Evolutionary conservation across 2,329 filamentous ascomycete genomes (phyloP), one percentile per base, ranked within the genome.

Genomic region (Diaporthe destruens): DNA sequence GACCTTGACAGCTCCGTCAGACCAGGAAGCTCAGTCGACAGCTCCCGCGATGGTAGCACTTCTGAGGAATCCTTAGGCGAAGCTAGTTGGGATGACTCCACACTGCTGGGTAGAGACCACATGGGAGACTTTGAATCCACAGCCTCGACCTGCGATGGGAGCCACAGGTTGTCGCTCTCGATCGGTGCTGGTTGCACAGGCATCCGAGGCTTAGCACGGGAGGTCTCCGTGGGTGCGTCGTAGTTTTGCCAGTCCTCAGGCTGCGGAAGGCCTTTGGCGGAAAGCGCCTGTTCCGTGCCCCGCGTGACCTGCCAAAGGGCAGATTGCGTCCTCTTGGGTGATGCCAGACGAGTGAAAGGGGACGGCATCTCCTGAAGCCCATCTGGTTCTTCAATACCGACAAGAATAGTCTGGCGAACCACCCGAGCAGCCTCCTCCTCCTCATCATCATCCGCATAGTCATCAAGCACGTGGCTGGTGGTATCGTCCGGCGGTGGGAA

Each of bases 401-500:
- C 78, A 66, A 83, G 76, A 55, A 81, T 80, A 12, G 80, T 78
- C 65, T 81, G 78, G 29, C 75, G 61, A 14, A 74, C 68, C 61
- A 74, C 39, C 44, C 66, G 73, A 42, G 77, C 75, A 2, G 77
- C 77, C 32, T 76, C 69, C 29, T 78, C 79, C 4, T 78, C 77
- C 32, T 76, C 69, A 25, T 78, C 79, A 3, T 78, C 76, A 0
- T 76, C 75, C 25, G 78, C 80, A 72, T 84, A 81, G 32, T 82
- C 81, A 11, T 80, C 79, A 6, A 81, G 76, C 20, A 77, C 75
- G 3, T 79, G 80, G 42, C 76, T 73, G 9, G 77, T 73, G 16
- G 75, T 74, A 67, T 73, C 44, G 4, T 47, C 71, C 18, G 78
- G 73, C 8, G 77, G 77, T 14, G 85, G 85, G 23, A 89, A 78